These are phyloP conservation scores for Elsinoe perseae DNA, from an alignment of 2,329 filamentous ascomycete genomes.

Conservation along the genomic window DNA sequence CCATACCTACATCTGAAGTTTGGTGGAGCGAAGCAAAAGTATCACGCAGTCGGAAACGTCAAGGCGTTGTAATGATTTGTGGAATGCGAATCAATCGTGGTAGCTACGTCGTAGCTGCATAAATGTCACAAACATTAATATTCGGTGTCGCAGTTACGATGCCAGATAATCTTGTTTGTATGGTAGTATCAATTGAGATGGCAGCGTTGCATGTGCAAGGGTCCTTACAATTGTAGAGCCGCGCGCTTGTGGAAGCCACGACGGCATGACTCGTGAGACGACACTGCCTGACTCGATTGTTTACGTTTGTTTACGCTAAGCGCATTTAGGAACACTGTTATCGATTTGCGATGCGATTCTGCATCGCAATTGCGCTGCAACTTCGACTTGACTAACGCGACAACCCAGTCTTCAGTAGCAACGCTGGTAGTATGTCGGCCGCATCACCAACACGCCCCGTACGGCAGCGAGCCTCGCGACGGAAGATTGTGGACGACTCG, in stretches of 20 bases:
- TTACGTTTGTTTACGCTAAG: constrained; percentile 8
- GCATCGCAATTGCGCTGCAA: not conserved
- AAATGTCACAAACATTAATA: too few species aligned
- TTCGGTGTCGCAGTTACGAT: too few species aligned
- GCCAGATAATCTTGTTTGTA: too few species aligned
- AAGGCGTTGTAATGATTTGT: too few species aligned
- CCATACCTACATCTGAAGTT: too few species aligned
- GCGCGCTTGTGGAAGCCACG: too few species aligned
- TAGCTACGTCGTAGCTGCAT: too few species aligned
- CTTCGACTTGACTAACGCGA: not conserved
- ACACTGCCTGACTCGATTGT: not conserved
- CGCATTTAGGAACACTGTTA: not conserved
- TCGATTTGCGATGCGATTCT: constrained; percentile 4
- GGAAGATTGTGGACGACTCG: constrained; percentile 63
- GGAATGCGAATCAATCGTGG: too few species aligned
- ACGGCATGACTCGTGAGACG: not conserved
- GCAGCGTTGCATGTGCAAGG: too few species aligned
- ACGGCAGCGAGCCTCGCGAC: constrained; percentile 55
- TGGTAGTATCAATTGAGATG: too few species aligned
- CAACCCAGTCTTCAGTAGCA: not conserved
- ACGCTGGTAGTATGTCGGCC: constrained; percentile 30
- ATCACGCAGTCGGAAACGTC: too few species aligned
- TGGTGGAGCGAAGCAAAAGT: too few species aligned
- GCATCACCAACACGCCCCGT: constrained; percentile 47
- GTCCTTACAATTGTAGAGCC: not conserved